A percentile compares a stretch with the other conserved stretches of the same genome.
Evolutionary conservation across 2,329 filamentous ascomycete species (phyloP).

Genomic region (Colletotrichum musae): DNA sequence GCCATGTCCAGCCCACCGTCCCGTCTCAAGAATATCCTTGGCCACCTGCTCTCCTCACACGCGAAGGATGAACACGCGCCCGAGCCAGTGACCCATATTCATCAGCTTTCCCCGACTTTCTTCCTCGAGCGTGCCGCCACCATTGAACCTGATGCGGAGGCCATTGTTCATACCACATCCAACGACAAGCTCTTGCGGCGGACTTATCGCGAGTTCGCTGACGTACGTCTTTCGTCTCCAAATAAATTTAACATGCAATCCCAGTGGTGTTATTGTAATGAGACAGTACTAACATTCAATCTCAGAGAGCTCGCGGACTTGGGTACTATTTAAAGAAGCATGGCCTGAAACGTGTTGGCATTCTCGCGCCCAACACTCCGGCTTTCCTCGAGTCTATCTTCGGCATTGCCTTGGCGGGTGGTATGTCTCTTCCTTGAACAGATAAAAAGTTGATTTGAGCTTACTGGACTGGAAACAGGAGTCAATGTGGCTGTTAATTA

Average conservation of each 20-base stretch:
- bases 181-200: conserved; percentile 82
- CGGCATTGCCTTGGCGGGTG: conserved; percentile 86
- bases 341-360: conserved; percentile 82
- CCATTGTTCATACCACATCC: conserved; percentile 87
- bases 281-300: background rate
- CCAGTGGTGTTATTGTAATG: too few relatives aligned
- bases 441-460: background rate
- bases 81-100: conserved; percentile 71
- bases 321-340: conserved; percentile 89
- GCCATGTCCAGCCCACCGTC: conserved; percentile 75
- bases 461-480: conserved; percentile 51
- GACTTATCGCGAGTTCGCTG: conserved; percentile 85
- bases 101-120: conserved; percentile 87
- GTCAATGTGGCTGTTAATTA: conserved; percentile 79
- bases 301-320: conserved; percentile 80
- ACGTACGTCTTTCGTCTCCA: conserved; percentile 52
- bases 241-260: too few relatives aligned
- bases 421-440: background rate
- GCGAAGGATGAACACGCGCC: conserved; percentile 47
- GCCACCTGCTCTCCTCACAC: conserved; percentile 60
- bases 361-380: conserved; percentile 92
- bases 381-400: conserved; percentile 94
- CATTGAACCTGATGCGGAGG: conserved; percentile 88
- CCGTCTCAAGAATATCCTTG: conserved; percentile 71
- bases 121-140: conserved; percentile 88